Percentiles rank a stretch among this genome's conserved stretches.
Conservation (phyloP, 2,329 filamentous ascomycete species). For the Neofusicoccum ribis region DNA sequence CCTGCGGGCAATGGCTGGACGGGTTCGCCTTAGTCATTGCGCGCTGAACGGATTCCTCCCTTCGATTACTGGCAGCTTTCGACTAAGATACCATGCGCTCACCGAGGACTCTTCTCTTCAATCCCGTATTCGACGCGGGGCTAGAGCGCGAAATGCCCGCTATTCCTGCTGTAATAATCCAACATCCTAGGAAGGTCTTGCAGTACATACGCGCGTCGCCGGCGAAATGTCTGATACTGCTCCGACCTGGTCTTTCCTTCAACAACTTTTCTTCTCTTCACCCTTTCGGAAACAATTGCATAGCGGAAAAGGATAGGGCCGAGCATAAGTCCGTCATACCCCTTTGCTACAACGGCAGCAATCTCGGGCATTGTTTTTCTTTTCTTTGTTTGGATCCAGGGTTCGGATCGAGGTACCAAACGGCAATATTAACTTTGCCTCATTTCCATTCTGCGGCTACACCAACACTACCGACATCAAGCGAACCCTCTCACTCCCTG, state of each 20-base stretch:
- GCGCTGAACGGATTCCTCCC: constrained; percentile 47
- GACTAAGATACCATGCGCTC: background rate
- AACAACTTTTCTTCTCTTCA: background rate
- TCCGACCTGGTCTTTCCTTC: background rate
- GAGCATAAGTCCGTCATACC: constrained; percentile 15
- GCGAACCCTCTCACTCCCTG: background rate
- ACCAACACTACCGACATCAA: background rate
- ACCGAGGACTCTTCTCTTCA: background rate
- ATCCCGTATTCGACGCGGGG: background rate
- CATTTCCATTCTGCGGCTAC: background rate
- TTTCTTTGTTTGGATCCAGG: background rate
- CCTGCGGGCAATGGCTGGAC: constrained; percentile 78
- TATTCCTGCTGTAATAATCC: background rate
- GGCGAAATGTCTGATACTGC: background rate
- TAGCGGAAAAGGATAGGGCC: constrained; percentile 3
- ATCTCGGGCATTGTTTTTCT: background rate
- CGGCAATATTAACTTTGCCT: background rate
- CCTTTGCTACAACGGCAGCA: constrained; percentile 5
- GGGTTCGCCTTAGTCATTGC: constrained; percentile 81
- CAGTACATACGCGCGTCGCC: background rate
- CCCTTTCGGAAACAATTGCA: constrained; percentile 8
- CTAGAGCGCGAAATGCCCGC: background rate
- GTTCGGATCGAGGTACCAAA: background rate
- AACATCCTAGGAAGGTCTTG: background rate
- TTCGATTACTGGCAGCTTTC: background rate